Evolutionary conservation across 352 stramenopile species (phyloP).

Genomic region (Peronosclerospora sorghi): DNA sequence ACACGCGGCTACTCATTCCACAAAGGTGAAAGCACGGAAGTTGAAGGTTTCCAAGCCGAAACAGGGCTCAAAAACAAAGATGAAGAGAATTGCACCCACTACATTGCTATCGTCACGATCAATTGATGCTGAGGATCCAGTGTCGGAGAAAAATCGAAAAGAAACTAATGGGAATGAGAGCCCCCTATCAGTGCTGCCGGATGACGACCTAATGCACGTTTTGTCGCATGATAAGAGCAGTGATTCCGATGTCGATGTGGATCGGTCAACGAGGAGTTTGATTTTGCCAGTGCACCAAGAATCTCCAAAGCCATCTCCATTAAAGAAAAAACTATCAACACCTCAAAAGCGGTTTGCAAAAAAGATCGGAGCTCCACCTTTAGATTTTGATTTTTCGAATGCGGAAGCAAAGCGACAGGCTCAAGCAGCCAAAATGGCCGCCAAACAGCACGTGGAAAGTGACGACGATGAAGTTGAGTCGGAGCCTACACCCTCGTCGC

Average conservation of each 20-base stretch:
- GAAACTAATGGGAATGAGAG: conserved; percentile 13
- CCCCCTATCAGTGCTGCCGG: conserved; percentile 14
- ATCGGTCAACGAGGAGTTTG: conserved; percentile 36
- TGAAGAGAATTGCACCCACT: conserved; percentile 13
- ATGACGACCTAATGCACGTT: conserved; percentile 44
- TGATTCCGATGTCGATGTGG: conserved; percentile 42
- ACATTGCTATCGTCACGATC: conserved; percentile 6
- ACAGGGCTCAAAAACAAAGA: conserved; percentile 6
- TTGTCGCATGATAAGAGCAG: conserved; percentile 44
- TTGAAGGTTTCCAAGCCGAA: conserved; percentile 1
- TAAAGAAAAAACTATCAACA: conserved; percentile 12
- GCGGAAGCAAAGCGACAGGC: conserved; percentile 26
- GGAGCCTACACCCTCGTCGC: conserved; percentile 10
- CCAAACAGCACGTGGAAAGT: conserved; percentile 11
- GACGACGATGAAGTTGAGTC: conserved; percentile 14
- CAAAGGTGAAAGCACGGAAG: conserved; percentile 6
- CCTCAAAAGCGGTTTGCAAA: conserved; percentile 18
- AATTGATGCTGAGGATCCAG: conserved; percentile 4
- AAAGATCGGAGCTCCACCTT: conserved; percentile 7
- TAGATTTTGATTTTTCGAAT: conserved; percentile 48
- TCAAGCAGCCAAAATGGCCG: conserved; percentile 13
- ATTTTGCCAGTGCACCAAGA: conserved; percentile 33
- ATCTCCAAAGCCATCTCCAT: conserved; percentile 9
- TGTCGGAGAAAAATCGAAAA: conserved; percentile 10
- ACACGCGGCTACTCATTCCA: neutral